Evolutionary conservation across 257 asterid species (phyloP), one percentile per base, ranked within the genome.

Genomic region (Solanum pimpinellifolium): DNA sequence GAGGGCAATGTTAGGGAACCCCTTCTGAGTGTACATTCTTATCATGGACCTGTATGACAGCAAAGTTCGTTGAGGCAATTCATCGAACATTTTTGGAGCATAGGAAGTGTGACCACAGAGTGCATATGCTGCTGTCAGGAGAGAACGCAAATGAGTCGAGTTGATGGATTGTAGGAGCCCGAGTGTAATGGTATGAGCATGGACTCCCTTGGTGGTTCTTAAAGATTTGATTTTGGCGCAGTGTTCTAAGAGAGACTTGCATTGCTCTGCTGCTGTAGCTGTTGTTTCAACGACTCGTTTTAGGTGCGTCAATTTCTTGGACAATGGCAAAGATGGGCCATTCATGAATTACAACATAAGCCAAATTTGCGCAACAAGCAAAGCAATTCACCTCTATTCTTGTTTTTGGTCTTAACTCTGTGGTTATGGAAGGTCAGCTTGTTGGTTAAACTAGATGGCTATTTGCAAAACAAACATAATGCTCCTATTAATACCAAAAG

Each of bases 1-100:
- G 72, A 96, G 92, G 23, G 96, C 98, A 69, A 76, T 62, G 6
- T 89, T 88, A 39, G 99, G 94, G 21, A 62, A 87, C n/a, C 96
- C 95, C 68, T 73, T 94, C 68, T 95, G 95, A 0, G 91, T 83
- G 70, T 95, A 88, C 96, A 93, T 91, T 65, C 96, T 88, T 37
- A 96, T 93, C 91, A 95, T 91, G 88, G 94, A 89, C 87, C 93
- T 95, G 90, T 93, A 94, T 2, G 98, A 89, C 20, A 90, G 90
- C 56, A 91, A 77, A 1, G 96, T 93, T 77, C 93, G 92, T 15
- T 90, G 89, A 47, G 97, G 94, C 95, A 93, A 89, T 91, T 85
- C 87, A 80, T 94, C 97, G 91, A 95, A 96, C 93, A 95, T n/a
- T 59, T 18, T 88, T 33, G 91, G 78, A 16, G 99, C 98, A 29